phyloP scores from a whole-genome alignment of 768 basidiomycete species.

The Pulveroboletus ravenelii region DNA sequence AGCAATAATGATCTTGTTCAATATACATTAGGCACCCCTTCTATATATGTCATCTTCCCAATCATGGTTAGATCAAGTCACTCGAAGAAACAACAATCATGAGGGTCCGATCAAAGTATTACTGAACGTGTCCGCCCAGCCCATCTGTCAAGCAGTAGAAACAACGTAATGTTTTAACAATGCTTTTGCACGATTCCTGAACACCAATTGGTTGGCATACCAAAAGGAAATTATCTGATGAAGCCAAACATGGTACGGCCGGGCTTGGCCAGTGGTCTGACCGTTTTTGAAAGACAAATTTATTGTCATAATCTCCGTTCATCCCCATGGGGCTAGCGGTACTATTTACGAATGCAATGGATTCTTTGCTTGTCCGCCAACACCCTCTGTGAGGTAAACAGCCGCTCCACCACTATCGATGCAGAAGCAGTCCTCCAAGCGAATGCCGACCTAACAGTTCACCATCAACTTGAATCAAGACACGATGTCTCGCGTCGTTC shows the following conservation, averaged over 20 bases:
- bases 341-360: constrained; percentile 32
- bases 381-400: constrained; percentile 57
- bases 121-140: not conserved
- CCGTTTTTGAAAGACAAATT: too few species aligned
- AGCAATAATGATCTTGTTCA: constrained; percentile 27
- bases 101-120: not conserved
- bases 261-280: too few species aligned
- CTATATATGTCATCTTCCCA: constrained; percentile 4
- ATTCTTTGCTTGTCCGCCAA: constrained; percentile 45
- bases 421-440: constrained; percentile 82
- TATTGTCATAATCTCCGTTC: constrained; percentile 15
- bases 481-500: not conserved
- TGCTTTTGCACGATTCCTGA: too few species aligned
- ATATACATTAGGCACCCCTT: constrained; percentile 12
- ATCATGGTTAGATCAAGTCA: not conserved
- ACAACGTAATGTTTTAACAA: too few species aligned
- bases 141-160: too few species aligned
- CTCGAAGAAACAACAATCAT: constrained; percentile 1
- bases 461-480: not conserved
- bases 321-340: constrained; percentile 10
- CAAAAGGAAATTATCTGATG: too few species aligned
- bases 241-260: too few species aligned
- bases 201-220: too few species aligned
- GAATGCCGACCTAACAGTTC: constrained; percentile 60
- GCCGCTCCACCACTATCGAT: constrained; percentile 51